Percentiles rank a stretch among this genome's conserved stretches.
These are phyloP conservation scores for Epichloe glyceriae DNA, from an alignment of 2,329 filamentous ascomycete species.

Conservation along the genomic window DNA sequence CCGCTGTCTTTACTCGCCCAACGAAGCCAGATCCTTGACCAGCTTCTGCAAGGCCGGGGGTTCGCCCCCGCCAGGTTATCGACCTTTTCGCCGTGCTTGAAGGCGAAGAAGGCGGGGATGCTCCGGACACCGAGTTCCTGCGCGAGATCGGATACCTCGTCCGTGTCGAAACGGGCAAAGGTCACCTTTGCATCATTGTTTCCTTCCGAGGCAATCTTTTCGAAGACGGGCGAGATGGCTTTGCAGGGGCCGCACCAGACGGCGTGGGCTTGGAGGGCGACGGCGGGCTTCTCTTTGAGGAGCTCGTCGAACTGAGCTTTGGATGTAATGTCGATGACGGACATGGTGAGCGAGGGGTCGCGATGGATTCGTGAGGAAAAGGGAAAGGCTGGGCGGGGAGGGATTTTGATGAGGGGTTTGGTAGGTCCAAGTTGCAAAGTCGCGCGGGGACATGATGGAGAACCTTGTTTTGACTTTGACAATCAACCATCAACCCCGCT, in stretches of 20 bases:
- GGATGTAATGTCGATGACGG: constrained; percentile 24
- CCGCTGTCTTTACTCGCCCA: no score
- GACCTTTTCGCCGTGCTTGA: constrained; percentile 36
- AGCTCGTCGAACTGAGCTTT: constrained; percentile 34
- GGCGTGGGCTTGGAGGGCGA: constrained; percentile 43
- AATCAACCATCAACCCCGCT: no score
- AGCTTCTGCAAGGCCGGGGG: constrained; percentile 19
- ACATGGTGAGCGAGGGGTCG: constrained; percentile 12
- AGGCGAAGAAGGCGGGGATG: constrained; percentile 48
- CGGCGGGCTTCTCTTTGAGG: constrained; percentile 34
- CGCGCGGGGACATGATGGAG: no score
- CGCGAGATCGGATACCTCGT: constrained; percentile 36
- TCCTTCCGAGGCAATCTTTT: constrained; percentile 27
- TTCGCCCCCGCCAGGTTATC: constrained; percentile 30
- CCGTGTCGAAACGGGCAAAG: constrained; percentile 47
- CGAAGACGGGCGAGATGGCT: constrained; percentile 40
- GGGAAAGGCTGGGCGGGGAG: no score
- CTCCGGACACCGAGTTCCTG: constrained; percentile 35
- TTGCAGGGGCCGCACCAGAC: constrained; percentile 49
- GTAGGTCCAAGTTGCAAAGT: no score
- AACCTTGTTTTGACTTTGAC: no score
- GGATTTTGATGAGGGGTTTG: no score
- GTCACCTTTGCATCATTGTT: constrained; percentile 28
- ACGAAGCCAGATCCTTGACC: constrained; percentile 6
- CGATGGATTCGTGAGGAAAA: no score